Base-by-base conservation (phyloP, 2,329 filamentous ascomycete genomes). In the Periconia macrospinosa region DNA sequence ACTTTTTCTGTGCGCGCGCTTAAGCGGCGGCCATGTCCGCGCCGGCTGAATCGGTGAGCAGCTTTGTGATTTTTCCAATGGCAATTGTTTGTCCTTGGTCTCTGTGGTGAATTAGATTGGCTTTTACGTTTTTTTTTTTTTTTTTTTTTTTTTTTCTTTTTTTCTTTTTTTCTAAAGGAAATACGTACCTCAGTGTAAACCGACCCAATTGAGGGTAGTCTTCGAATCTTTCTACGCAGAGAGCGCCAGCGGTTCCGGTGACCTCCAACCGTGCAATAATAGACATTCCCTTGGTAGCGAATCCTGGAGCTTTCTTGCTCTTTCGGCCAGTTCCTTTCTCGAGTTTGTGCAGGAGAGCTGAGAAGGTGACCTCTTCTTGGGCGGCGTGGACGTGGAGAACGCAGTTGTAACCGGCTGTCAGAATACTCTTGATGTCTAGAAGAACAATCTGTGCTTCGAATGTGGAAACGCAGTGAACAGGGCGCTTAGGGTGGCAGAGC, bases 361-460 rank as follows among this genome's bases (percentile, higher is more conserved):
- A 84, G 69, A 99, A 96, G 0, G 93, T 97, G 53, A 99, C 91
- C 76, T 99, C 94, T 80, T 99, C 94, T 56, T 97, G 96, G 19
- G 94, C 94, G 5, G 93, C 92, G 77, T 99, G 94, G 19, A 99
- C 91, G 78, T 99, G 94, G 63, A 99, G 81, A 41, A 99, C 95
- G 70, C 94, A 99, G 80, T 97, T 97, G 81, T 96, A 99, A 49
- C 94, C 94, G 18, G 93, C 91, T 9, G 89, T 90, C 40, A 99
- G 82, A 70, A 99, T 99, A 67, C 81, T 92, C 85, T 96, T 97
- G 60, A 99, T 81, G 61, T 99, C 94, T 48, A 99, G 81, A 60
- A 99, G 92, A 55, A 91, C 88, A 70, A 99, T 96, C 78, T 99
- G 95, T 2, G 94, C 95, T 78, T 99, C 95, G 65, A 99, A 99